Base-by-base conservation (phyloP, 2,329 filamentous ascomycete genomes). In the Chaetomiaceae sp. region DNA sequence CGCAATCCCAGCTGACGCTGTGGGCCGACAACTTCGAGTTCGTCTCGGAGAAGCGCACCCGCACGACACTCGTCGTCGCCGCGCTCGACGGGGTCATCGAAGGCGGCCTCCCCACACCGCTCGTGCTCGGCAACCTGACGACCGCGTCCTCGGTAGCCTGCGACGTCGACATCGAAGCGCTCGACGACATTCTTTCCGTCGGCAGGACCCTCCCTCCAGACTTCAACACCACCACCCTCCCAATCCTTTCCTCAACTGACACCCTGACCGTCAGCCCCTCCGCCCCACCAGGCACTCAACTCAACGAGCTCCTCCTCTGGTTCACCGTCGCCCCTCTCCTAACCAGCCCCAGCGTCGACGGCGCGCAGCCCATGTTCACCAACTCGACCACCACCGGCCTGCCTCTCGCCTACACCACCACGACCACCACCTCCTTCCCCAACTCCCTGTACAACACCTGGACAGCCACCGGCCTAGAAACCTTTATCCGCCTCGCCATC, bases 301-400 rank as follows among this genome's bases (percentile, higher is more conserved):
- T 61, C 47, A 63, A 63, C 47, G 60, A 63, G 29, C 51, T 63
- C 25, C 57, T 63, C 20, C 58, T 63, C 37, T 64, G 62, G 62
- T 59, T 64, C 39, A 53, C 62, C 44, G 51, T 59, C 34, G 53
- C 62, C 9, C 61, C 62, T 3, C 42, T 61, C 19, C 31, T 64
- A 14, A 43, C 53, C 15, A 53, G 56, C n/a, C 14, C 42, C 47
- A 57, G 56, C 45, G 53, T 63, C 6, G 58, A 60, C 38, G 61
- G 60, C 29, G 53, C 53, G 3, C 62, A 64, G 22, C 60, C 62
- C 38, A 58, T 58, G 38, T 61, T 64, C 46, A 53, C 47, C 57
- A 61, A 63, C 54, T 59, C 54, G 1, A 49, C 55, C 39, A 6
- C 43, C 17, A 57, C 60, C 34, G 29, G 47, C 50, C 55, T 53